Conservation (phyloP, 2,329 filamentous ascomycete genomes). For the Botrytis cinerea region DNA sequence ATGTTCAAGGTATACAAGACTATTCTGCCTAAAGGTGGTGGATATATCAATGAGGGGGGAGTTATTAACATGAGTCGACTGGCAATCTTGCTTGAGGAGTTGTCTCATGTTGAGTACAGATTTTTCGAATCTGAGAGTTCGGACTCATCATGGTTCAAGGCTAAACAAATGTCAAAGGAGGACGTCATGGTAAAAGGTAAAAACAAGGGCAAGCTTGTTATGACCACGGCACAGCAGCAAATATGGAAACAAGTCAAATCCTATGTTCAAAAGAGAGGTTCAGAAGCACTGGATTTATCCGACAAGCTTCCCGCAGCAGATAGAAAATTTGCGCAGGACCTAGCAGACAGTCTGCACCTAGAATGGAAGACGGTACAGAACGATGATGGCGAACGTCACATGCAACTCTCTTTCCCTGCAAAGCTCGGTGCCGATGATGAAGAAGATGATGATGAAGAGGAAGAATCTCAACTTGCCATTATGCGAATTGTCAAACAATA, state of each 20-base stretch:
- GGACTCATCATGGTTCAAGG: slow-evolving; percentile 88
- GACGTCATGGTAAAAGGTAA: slow-evolving; percentile 64
- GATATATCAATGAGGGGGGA: slow-evolving; percentile 95
- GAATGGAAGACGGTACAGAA: slow-evolving; percentile 65
- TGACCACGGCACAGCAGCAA: slow-evolving; percentile 78
- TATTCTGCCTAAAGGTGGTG: slow-evolving; percentile 80
- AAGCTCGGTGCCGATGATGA: slow-evolving; percentile 51
- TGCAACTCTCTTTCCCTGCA: slow-evolving; percentile 60
- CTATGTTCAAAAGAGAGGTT: slow-evolving; percentile 71
- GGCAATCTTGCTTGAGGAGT: slow-evolving; percentile 74
- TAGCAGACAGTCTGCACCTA: slow-evolving; percentile 69
- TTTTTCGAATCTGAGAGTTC: slow-evolving; percentile 90
- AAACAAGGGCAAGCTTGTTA: slow-evolving; percentile 67
- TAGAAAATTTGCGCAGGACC: slow-evolving; percentile 87
- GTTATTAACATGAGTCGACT: slow-evolving; percentile 85
- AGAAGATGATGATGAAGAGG: slow-evolving; percentile 67
- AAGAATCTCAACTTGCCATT: slow-evolving; percentile 81
- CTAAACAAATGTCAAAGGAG: slow-evolving; percentile 73
- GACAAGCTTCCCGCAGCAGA: slow-evolving; percentile 75
- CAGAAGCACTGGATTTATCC: slow-evolving; percentile 72
- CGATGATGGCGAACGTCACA: slow-evolving; percentile 65
- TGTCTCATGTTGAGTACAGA: slow-evolving; percentile 86
- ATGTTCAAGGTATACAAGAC: slow-evolving; percentile 98
- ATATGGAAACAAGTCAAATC: slow-evolving; percentile 81
- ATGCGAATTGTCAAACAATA: slow-evolving; percentile 85